A percentile compares a stretch with the other conserved stretches of the same genome.
Conservation (phyloP, 345 rosid genomes). For the Eucalyptus viminalis region DNA sequence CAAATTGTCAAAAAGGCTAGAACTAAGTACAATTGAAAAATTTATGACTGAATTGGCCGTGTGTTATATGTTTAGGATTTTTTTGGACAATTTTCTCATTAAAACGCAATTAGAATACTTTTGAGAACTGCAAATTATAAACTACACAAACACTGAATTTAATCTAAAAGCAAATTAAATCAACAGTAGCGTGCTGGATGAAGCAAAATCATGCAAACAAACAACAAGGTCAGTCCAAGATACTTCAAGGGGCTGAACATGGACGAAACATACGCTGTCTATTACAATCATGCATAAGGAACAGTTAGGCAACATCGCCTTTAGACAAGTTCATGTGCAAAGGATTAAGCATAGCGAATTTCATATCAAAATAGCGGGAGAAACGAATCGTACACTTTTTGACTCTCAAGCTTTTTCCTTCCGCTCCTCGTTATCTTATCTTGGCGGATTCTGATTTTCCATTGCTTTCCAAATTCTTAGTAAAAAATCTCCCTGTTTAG, state of each 20-base stretch:
- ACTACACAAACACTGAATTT: too few relatives aligned
- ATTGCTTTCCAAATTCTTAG: too few relatives aligned
- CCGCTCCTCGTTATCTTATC: not conserved
- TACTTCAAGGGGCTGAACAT: not conserved
- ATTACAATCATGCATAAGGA: not conserved
- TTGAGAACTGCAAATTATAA: not conserved
- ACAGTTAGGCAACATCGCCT: not conserved
- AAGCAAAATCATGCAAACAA: not conserved
- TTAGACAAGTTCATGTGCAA: not conserved
- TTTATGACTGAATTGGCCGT: accelerated
- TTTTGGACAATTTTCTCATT: not conserved
- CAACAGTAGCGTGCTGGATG: not conserved
- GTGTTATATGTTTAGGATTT: accelerated
- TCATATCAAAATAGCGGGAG: not conserved
- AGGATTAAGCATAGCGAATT: too few relatives aligned
- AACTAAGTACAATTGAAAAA: too few relatives aligned
- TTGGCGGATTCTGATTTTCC: not conserved
- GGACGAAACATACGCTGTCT: not conserved
- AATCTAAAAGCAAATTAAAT: not conserved
- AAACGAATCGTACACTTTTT: not conserved
- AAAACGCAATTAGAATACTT: not conserved
- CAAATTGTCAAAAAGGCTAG: too few relatives aligned
- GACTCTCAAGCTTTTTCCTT: not conserved
- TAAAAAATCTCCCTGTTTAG: too few relatives aligned
- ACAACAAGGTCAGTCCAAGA: not conserved